phyloP scores from a whole-genome alignment of 495 filamentous ascomycete genomes.

The Lasiosphaeriaceae sp. region DNA sequence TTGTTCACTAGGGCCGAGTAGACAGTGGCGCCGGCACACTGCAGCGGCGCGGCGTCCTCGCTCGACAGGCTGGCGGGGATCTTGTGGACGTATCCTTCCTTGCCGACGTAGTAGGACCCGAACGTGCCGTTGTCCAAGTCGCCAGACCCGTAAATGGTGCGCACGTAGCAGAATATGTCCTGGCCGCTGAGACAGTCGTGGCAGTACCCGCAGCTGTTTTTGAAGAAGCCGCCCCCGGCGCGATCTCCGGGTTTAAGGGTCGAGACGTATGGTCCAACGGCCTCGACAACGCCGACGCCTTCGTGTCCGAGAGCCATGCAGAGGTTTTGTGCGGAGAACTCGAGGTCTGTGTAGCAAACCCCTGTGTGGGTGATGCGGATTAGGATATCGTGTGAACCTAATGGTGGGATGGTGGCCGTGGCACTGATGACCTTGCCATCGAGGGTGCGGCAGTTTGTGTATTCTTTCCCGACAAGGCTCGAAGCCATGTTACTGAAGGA shows the following conservation, averaged over 20 bases:
- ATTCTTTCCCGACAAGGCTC: slow-evolving; percentile 7
- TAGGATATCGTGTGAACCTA: slow-evolving; percentile 16
- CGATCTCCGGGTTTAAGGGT: slow-evolving; percentile 56
- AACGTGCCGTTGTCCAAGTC: slow-evolving; percentile 20
- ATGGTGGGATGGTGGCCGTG: slow-evolving; percentile 61
- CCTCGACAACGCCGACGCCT: slow-evolving; percentile 52
- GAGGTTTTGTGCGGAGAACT: slow-evolving; percentile 1
- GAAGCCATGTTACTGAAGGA: slow-evolving; percentile 4
- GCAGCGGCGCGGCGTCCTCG: slow-evolving; percentile 49
- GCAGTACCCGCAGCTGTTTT: slow-evolving; percentile 15
- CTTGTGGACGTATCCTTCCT: slow-evolving; percentile 32
- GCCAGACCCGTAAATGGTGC: slow-evolving; percentile 14
- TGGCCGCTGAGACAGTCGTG: slow-evolving; percentile 14
- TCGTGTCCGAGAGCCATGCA: slow-evolving; percentile 39
- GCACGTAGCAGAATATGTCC: slow-evolving; percentile 19
- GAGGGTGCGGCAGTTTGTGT: slow-evolving; percentile 8
- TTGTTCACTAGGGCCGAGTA: slow-evolving; percentile 40
- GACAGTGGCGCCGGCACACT: slow-evolving; percentile 58
- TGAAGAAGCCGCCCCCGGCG: slow-evolving; percentile 54
- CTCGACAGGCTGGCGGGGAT: slow-evolving; percentile 40
- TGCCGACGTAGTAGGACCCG: slow-evolving; percentile 19
- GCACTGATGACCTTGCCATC: slow-evolving; percentile 80
- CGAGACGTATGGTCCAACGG: slow-evolving; percentile 53
- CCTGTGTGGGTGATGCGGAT: slow-evolving; percentile 21
- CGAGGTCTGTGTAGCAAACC: slow-evolving; percentile 16